Evolutionary conservation across 164 flowering plant species (phyloP).

Genomic region (Macadamia tetraphylla): DNA sequence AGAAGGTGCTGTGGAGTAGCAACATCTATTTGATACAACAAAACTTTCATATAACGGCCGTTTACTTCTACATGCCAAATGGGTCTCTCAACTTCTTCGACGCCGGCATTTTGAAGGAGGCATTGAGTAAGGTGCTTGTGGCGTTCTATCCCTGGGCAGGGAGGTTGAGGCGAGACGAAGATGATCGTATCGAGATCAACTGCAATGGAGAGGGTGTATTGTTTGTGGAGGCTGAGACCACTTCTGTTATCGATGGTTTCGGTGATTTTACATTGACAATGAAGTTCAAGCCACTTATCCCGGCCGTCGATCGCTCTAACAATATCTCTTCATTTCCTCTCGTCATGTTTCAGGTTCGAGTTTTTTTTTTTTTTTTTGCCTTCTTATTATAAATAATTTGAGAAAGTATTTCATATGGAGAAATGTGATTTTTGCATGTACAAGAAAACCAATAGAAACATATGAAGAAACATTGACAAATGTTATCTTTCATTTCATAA

Average conservation of each 20-base stretch:
- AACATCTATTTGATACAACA: slow-evolving; percentile 27
- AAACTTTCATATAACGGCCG: slow-evolving; percentile 24
- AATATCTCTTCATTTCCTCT: slow-evolving; percentile 33
- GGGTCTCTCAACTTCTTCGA: slow-evolving; percentile 25
- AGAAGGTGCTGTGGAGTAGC: slow-evolving; percentile 20
- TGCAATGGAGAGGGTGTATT: slow-evolving; percentile 35
- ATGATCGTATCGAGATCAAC: slow-evolving; percentile 35
- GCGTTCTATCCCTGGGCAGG: slow-evolving; percentile 44
- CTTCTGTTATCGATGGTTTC: slow-evolving; percentile 28
- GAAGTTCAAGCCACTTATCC: slow-evolving; percentile 28
- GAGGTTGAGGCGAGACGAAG: slow-evolving; percentile 26
- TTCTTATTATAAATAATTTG: too few species aligned
- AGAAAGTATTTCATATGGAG: too few species aligned
- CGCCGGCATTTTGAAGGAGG: slow-evolving; percentile 19
- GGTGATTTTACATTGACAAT: slow-evolving; percentile 35
- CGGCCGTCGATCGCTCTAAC: slow-evolving; percentile 29
- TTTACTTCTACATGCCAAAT: slow-evolving; percentile 24
- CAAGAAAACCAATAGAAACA: too few species aligned
- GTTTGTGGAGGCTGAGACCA: slow-evolving; percentile 34
- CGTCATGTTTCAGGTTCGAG: slow-evolving; percentile 33
- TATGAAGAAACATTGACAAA: too few species aligned
- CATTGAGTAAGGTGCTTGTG: slow-evolving; percentile 32
- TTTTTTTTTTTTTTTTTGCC: background rate
- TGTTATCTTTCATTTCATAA: too few species aligned
- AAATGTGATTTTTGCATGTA: too few species aligned